A percentile compares a stretch with the other conserved stretches of the same genome.
Evolutionary conservation across 2,329 filamentous ascomycete species (phyloP).

Genomic region (Colletotrichum liriopes): DNA sequence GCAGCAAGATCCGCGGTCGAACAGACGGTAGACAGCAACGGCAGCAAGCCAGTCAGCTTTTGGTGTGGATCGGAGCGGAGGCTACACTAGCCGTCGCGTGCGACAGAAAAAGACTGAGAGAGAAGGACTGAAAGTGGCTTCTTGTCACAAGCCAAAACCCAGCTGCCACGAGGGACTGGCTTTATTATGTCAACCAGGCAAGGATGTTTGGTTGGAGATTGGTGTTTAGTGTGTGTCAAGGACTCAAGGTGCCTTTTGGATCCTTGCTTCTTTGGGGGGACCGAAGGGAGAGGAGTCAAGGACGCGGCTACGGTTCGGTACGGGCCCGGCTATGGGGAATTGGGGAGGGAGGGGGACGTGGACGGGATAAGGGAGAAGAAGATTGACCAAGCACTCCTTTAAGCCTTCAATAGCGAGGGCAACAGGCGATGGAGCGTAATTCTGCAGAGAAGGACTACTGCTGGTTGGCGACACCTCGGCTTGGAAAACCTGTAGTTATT

Average conservation of each 20-base stretch:
- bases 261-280: background rate
- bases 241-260: background rate
- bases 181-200: conserved; percentile 32
- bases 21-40: conserved; percentile 7
- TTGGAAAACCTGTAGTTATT: background rate
- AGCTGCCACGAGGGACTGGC: conserved; percentile 29
- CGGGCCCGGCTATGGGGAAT: conserved; percentile 10
- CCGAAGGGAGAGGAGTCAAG: background rate
- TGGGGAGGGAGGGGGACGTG: background rate
- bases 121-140: conserved; percentile 21
- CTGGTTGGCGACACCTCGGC: background rate
- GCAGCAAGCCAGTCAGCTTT: conserved; percentile 23
- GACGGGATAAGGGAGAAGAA: background rate
- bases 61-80: conserved; percentile 36
- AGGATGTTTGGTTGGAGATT: conserved; percentile 12
- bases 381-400: background rate
- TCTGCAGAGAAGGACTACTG: background rate
- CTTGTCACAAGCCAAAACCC: conserved; percentile 43
- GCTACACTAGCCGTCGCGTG: conserved; percentile 24
- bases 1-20: conserved; percentile 38
- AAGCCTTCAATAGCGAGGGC: background rate
- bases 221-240: conserved; percentile 6
- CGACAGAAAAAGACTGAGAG: background rate
- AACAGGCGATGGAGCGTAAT: background rate
- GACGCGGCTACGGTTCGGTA: conserved; percentile 14